Percentiles rank a stretch among this genome's conserved stretches.
phyloP scores from a whole-genome alignment of 2,329 filamentous ascomycete species.

The Exophiala sideris region DNA sequence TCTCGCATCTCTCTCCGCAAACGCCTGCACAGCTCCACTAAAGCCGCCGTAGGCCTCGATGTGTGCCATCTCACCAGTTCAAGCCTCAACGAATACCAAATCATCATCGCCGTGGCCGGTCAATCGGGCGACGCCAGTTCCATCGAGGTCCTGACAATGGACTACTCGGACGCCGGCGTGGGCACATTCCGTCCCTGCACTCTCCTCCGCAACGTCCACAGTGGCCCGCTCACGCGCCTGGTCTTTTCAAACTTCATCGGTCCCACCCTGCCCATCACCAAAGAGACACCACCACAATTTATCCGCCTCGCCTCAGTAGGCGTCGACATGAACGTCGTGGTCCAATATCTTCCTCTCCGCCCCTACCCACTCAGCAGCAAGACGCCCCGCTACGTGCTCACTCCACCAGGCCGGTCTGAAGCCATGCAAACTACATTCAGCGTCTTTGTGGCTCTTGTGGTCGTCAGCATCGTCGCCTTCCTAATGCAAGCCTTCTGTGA shows the following conservation, averaged over 20 bases:
- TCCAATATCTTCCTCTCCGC: slow-evolving; percentile 72
- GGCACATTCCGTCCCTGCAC: slow-evolving; percentile 50
- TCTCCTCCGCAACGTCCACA: slow-evolving; percentile 54
- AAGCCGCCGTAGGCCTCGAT: slow-evolving; percentile 74
- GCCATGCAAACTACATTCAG: slow-evolving; percentile 53
- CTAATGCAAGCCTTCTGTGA: slow-evolving; percentile 62
- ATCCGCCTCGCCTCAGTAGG: slow-evolving; percentile 79
- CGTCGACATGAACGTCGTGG: slow-evolving; percentile 72
- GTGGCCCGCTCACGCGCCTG: slow-evolving; percentile 57
- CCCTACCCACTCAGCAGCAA: slow-evolving; percentile 43
- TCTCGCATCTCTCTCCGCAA: slow-evolving; percentile 47
- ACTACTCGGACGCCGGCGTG: slow-evolving; percentile 53
- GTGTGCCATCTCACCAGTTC: slow-evolving; percentile 64
- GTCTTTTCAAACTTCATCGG: slow-evolving; percentile 52
- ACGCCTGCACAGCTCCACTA: slow-evolving; percentile 64
- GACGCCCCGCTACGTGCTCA: slow-evolving; percentile 68
- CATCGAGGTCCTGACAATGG: slow-evolving; percentile 72
- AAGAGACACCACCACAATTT: slow-evolving; percentile 53
- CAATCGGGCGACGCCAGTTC: slow-evolving; percentile 63
- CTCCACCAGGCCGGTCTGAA: slow-evolving; percentile 55
- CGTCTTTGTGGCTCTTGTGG: slow-evolving; percentile 56
- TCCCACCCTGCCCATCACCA: slow-evolving; percentile 47
- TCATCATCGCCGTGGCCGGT: slow-evolving; percentile 74
- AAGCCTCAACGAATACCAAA: slow-evolving; percentile 65
- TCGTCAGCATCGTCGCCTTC: slow-evolving; percentile 62